phyloP scores from a whole-genome alignment of 2,329 filamentous ascomycete genomes.

The Drechslerella stenobrocha region DNA sequence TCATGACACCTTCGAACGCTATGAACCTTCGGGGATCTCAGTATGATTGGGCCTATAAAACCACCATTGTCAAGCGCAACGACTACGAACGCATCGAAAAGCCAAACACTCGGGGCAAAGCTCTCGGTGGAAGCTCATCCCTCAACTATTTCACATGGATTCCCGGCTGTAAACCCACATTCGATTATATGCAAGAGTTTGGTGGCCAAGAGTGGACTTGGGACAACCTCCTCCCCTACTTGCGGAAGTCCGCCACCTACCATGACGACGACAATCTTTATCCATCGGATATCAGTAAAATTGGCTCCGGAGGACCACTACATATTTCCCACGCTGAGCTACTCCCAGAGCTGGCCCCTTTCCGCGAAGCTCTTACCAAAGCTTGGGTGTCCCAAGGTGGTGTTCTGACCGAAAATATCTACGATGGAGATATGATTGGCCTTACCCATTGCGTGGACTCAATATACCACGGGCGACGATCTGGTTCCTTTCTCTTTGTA shows the following conservation, averaged over 20 bases:
- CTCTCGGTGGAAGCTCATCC: conserved; percentile 63
- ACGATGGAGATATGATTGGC: conserved; percentile 62
- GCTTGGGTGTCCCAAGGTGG: conserved; percentile 63
- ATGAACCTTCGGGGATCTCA: conserved; percentile 63
- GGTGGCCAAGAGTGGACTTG: conserved; percentile 63
- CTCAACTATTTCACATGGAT: conserved; percentile 70
- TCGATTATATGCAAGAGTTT: conserved; percentile 54
- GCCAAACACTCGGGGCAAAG: conserved; percentile 63
- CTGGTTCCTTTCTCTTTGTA: conserved; percentile 61
- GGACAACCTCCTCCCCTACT: conserved; percentile 55
- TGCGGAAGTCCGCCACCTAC: conserved; percentile 63
- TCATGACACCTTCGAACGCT: conserved; percentile 61
- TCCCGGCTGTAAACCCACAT: conserved; percentile 59
- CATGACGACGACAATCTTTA: conserved; percentile 59
- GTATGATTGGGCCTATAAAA: conserved; percentile 67
- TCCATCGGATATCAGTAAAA: conserved; percentile 29
- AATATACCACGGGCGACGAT: conserved; percentile 64
- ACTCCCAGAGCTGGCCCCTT: conserved; percentile 43
- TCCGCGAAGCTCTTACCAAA: conserved; percentile 59
- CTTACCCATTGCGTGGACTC: conserved; percentile 62
- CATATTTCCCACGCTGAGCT: conserved; percentile 56
- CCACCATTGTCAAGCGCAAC: conserved; percentile 63
- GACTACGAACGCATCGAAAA: conserved; percentile 67
- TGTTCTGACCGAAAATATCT: conserved; percentile 62
- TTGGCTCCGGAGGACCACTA: conserved; percentile 30